Conservation (phyloP, 495 filamentous ascomycete genomes). For the Cenococcum geophilum region DNA sequence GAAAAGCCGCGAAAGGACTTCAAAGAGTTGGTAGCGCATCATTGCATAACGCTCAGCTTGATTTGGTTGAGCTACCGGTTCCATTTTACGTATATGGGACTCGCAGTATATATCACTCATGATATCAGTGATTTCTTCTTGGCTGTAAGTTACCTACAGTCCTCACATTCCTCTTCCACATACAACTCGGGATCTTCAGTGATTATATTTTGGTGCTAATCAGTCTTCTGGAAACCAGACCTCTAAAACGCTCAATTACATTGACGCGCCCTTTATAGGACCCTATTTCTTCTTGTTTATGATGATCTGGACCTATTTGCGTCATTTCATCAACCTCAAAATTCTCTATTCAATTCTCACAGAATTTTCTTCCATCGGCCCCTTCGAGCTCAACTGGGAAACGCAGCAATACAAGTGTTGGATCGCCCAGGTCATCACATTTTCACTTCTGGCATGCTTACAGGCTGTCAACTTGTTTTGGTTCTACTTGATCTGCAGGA, state of each 20-base stretch:
- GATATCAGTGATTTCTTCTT: constrained; percentile 97
- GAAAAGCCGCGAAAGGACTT: constrained; percentile 97
- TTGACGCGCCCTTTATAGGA: constrained; percentile 66
- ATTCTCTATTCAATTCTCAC: constrained; percentile 81
- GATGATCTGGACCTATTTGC: constrained; percentile 80
- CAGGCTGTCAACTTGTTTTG: constrained; percentile 42
- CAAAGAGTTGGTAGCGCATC: constrained; percentile 88
- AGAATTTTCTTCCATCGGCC: constrained; percentile 82
- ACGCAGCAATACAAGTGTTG: constrained; percentile 43
- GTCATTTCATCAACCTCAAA: constrained; percentile 83
- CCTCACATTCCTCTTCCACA: constrained; percentile 5
- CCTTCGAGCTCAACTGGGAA: constrained; percentile 48
- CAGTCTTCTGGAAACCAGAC: constrained; percentile 47
- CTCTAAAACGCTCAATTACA: constrained; percentile 90
- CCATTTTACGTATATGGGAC: constrained; percentile 97
- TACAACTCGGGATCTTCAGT: background rate
- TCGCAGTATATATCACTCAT: constrained; percentile 94
- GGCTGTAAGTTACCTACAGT: constrained; percentile 56
- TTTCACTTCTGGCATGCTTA: constrained; percentile 34
- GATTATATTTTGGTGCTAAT: background rate
- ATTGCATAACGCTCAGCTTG: constrained; percentile 84
- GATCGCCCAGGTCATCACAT: constrained; percentile 38
- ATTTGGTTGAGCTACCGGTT: constrained; percentile 90
- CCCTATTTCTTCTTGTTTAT: constrained; percentile 87
- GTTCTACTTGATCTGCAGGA: constrained; percentile 36